Evolutionary conservation across 768 basidiomycete species (phyloP).

Genomic region (Hypholoma fasciculare): DNA sequence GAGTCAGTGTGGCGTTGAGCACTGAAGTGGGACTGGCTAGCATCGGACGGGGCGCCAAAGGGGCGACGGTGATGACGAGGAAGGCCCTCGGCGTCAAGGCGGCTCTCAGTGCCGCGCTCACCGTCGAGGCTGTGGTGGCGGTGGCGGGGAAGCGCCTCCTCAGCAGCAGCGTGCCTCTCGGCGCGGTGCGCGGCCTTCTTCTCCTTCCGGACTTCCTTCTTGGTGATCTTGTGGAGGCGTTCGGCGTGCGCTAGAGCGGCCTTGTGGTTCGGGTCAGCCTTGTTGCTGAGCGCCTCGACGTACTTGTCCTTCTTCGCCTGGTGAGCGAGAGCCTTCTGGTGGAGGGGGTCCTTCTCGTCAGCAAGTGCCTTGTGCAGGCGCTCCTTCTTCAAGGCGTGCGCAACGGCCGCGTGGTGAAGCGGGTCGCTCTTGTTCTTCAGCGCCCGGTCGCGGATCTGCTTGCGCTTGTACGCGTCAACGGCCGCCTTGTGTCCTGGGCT

Average conservation of each 20-base stretch:
- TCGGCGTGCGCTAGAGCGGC: not conserved
- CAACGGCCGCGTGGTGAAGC: not conserved
- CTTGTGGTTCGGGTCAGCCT: not conserved
- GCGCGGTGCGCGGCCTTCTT: conserved; percentile 1
- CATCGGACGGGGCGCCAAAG: conserved; percentile 1
- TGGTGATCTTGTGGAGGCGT: not conserved
- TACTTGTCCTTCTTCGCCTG: not conserved
- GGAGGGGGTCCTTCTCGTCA: conserved; percentile 1
- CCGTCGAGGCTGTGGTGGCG: too few relatives aligned
- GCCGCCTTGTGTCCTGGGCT: conserved; percentile 14
- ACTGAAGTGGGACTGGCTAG: not conserved
- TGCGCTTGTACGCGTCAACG: conserved; percentile 1
- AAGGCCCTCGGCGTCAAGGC: not conserved
- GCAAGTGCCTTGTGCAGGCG: not conserved
- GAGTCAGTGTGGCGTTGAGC: not conserved
- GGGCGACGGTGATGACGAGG: conserved; percentile 4
- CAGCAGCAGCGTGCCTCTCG: not conserved
- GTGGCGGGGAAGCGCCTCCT: too few relatives aligned
- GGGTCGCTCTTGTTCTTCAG: conserved; percentile 7
- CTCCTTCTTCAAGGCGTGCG: not conserved
- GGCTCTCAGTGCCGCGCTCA: too few relatives aligned
- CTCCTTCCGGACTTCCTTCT: conserved; percentile 1
- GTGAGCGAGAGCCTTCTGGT: not conserved
- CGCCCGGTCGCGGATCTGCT: conserved; percentile 6
- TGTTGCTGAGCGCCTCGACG: not conserved